Evolutionary conservation across 1,284 basidiomycete genomes (phyloP).

Genomic region (Irpex lacteus): DNA sequence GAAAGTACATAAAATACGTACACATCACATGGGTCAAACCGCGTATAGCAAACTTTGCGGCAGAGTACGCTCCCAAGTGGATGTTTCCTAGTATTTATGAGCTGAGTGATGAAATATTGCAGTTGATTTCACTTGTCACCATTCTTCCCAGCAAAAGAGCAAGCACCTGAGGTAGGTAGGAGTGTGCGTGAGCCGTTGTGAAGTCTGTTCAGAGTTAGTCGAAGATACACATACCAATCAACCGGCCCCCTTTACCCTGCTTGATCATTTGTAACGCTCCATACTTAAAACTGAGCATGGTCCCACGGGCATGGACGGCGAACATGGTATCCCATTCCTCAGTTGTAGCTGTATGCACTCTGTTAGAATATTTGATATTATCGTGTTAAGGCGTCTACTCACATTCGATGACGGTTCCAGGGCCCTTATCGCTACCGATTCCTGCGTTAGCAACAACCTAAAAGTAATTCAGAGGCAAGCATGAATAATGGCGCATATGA

Average conservation of each 20-base stretch:
- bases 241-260: slow-evolving; percentile 29
- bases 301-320: slow-evolving; percentile 28
- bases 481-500: neutral
- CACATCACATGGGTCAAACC: slow-evolving; percentile 24
- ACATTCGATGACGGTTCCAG: slow-evolving; percentile 2
- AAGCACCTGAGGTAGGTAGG: neutral
- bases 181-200: neutral
- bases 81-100: neutral
- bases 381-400: neutral
- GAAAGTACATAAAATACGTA: neutral
- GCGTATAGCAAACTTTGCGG: slow-evolving; percentile 28
- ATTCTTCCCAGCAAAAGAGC: neutral
- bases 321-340: slow-evolving; percentile 5
- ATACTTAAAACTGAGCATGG: slow-evolving; percentile 29
- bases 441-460: slow-evolving; percentile 35
- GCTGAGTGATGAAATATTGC: neutral
- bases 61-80: slow-evolving; percentile 15
- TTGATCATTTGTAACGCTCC: slow-evolving; percentile 28
- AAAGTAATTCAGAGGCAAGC: neutral
- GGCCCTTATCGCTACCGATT: slow-evolving; percentile 15
- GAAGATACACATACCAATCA: slow-evolving; percentile 20
- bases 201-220: no score
- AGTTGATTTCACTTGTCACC: neutral
- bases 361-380: neutral
- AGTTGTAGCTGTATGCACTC: neutral